Conservation (phyloP, 1,139 yeast genomes). For the Dujonia santamariae region DNA sequence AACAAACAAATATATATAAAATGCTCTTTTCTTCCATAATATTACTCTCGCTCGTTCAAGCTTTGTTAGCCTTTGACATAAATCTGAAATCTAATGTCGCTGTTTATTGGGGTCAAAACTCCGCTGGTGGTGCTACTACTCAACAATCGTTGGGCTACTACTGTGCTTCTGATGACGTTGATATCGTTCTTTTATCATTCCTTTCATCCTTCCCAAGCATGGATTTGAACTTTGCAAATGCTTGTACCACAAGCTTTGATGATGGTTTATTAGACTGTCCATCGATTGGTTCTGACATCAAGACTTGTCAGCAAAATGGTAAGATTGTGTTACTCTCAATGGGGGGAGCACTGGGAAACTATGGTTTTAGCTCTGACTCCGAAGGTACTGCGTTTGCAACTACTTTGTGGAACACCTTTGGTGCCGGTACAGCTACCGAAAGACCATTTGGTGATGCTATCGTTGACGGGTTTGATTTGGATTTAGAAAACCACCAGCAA, state of each 20-base stretch:
- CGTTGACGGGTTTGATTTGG: conserved; percentile 47
- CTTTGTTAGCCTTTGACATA: conserved; percentile 37
- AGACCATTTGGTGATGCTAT: conserved; percentile 72
- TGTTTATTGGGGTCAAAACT: conserved; percentile 90
- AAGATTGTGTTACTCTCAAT: conserved; percentile 75
- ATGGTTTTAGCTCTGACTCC: conserved; percentile 64
- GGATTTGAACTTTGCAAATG: conserved; percentile 66
- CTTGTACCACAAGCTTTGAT: conserved; percentile 52
- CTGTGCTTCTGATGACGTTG: conserved; percentile 68
- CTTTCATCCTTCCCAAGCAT: conserved; percentile 56
- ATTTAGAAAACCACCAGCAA: conserved; percentile 40
- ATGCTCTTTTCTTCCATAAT: not conserved
- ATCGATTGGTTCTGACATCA: conserved; percentile 68
- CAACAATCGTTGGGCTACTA: conserved; percentile 65
- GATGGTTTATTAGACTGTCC: conserved; percentile 61
- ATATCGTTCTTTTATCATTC: conserved; percentile 72
- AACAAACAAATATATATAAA: not conserved
- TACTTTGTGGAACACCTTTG: conserved; percentile 81
- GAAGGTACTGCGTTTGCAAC: conserved; percentile 70
- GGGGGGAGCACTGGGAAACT: conserved; percentile 84
- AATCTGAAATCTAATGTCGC: conserved; percentile 59
- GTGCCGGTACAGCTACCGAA: conserved; percentile 60
- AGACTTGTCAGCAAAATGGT: conserved; percentile 78
- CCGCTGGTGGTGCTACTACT: conserved; percentile 50
- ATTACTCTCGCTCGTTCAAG: conserved; percentile 1